Evolutionary conservation across 331 rosid genomes (phyloP), one percentile per base, ranked within the genome.

Genomic region (Spiraea crenata): DNA sequence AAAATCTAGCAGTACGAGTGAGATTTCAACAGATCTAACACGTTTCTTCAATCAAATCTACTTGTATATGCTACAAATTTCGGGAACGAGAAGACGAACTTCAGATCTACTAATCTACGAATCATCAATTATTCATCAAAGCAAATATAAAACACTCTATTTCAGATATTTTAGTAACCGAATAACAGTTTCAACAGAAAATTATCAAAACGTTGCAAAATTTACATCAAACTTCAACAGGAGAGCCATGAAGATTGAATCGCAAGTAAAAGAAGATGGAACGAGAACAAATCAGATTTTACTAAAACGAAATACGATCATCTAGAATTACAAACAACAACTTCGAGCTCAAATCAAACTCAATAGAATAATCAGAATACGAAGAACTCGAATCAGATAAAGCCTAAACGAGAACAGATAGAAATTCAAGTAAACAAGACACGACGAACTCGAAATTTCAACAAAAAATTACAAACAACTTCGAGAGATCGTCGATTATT

Each of bases 401-500:
- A 25, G 31, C 31, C 31, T 25, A 25, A 25, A 25, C 31, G 31
- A 25, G 31, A 25, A 25, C 31, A 25, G 31, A 25, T 25, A 25
- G 31, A 25, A 25, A 25, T 25, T 25, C 31, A 25, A 25, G 31
- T 25, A 25, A 25, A 25, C 31, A 25, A 25, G 31, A 25, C 31
- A 25, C 31, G 31, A 25, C 2, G 31, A 25, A 25, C 31, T 25
- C 31, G 31, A 25, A 25, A 25, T 0, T 25, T 25, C 31, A 25
- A 2, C 31, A 25, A 0, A 25, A 25, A 25, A 25, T 25, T 25
- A 25, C 31, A 25, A 2, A 25, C 31, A 25, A 25, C 31, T 25
- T 25, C 31, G 74, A 68, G 73, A 6, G 59, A 69, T 59, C 39
- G 72, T 40, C 19, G 46, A 70, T 79, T 25, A 1, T 25, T 63